These are phyloP conservation scores for Teratosphaeria nubilosa DNA, from an alignment of 2,329 filamentous ascomycete genomes.

Conservation along the genomic window DNA sequence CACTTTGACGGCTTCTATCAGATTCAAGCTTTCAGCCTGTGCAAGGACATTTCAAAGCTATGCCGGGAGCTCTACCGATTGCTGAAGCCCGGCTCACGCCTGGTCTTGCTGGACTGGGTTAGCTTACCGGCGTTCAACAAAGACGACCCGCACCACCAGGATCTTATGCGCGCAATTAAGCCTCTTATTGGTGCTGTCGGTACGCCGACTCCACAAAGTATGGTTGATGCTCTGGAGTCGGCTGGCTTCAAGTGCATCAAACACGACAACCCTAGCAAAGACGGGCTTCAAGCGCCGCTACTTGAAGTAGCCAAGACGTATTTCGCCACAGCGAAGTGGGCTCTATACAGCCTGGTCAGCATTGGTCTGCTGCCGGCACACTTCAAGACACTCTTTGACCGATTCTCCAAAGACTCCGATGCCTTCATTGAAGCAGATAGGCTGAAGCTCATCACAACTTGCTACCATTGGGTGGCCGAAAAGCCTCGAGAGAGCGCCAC, in stretches of 20 bases:
- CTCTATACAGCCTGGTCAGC: slow-evolving; percentile 12
- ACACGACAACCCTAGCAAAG: slow-evolving; percentile 14
- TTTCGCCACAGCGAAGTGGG: slow-evolving; percentile 11
- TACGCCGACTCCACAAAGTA: slow-evolving; percentile 18
- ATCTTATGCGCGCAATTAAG: slow-evolving; percentile 19
- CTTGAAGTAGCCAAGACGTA: slow-evolving; percentile 18
- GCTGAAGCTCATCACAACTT: slow-evolving; percentile 17
- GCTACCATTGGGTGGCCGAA: slow-evolving; percentile 20
- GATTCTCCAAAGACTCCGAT: slow-evolving; percentile 18
- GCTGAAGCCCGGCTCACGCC: slow-evolving; percentile 18
- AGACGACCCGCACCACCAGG: slow-evolving; percentile 12
- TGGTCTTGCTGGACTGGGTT: slow-evolving; percentile 21
- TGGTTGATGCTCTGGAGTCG: slow-evolving; percentile 11
- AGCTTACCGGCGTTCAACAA: slow-evolving; percentile 17
- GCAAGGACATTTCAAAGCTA: slow-evolving; percentile 15
- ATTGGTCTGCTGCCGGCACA: slow-evolving; percentile 17
- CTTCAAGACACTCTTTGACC: slow-evolving; percentile 19
- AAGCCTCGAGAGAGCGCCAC: slow-evolving; percentile 10
- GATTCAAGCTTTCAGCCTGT: slow-evolving; percentile 22
- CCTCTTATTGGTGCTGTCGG: slow-evolving; percentile 22
- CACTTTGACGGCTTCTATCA: slow-evolving; percentile 23
- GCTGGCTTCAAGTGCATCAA: slow-evolving; percentile 17
- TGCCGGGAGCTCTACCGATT: slow-evolving; percentile 17
- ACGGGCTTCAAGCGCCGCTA: slow-evolving; percentile 19
- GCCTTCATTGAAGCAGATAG: slow-evolving; percentile 21